A percentile compares a stretch with the other conserved stretches of the same genome.
Conservation (phyloP, 1,139 yeast genomes). For the Kluyveromyces sp. region DNA sequence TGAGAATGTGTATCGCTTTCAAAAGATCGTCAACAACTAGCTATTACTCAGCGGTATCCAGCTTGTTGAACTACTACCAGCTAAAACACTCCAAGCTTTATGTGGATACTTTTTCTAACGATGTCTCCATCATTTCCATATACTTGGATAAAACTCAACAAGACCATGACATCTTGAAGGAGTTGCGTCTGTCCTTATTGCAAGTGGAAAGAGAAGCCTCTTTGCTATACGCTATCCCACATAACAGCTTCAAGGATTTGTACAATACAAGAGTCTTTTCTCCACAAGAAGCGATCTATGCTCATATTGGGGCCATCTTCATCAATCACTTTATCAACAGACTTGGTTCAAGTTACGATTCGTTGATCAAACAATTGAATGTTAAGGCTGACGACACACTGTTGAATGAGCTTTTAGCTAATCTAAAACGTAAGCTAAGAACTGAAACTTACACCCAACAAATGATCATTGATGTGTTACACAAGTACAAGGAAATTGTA, state of each 20-base stretch:
- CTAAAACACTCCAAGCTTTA: slow-evolving; percentile 81
- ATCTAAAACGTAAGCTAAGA: slow-evolving; percentile 82
- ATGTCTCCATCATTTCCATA: slow-evolving; percentile 78
- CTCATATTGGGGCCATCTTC: slow-evolving; percentile 88
- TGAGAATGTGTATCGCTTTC: slow-evolving; percentile 83
- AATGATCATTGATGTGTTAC: slow-evolving; percentile 71
- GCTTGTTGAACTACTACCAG: slow-evolving; percentile 84
- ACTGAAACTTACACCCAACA: slow-evolving; percentile 90
- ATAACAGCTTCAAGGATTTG: slow-evolving; percentile 67
- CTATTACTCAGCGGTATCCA: slow-evolving; percentile 81
- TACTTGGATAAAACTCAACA: slow-evolving; percentile 50
- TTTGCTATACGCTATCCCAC: slow-evolving; percentile 83
- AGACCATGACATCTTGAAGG: slow-evolving; percentile 29
- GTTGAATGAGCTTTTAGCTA: slow-evolving; percentile 68
- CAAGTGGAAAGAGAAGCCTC: slow-evolving; percentile 95
- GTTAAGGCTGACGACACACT: slow-evolving; percentile 28
- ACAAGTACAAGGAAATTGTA: slow-evolving; percentile 61
- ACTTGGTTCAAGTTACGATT: slow-evolving; percentile 73
- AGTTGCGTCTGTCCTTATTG: slow-evolving; percentile 64
- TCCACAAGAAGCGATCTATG: slow-evolving; percentile 88
- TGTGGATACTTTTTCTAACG: slow-evolving; percentile 89
- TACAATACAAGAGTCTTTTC: slow-evolving; percentile 76
- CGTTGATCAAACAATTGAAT: slow-evolving; percentile 36
- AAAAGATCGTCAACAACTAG: slow-evolving; percentile 79
- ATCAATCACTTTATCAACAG: slow-evolving; percentile 92